Base-by-base conservation (phyloP, 2,329 filamentous ascomycete genomes). In the Neocatenulostroma microsporum region DNA sequence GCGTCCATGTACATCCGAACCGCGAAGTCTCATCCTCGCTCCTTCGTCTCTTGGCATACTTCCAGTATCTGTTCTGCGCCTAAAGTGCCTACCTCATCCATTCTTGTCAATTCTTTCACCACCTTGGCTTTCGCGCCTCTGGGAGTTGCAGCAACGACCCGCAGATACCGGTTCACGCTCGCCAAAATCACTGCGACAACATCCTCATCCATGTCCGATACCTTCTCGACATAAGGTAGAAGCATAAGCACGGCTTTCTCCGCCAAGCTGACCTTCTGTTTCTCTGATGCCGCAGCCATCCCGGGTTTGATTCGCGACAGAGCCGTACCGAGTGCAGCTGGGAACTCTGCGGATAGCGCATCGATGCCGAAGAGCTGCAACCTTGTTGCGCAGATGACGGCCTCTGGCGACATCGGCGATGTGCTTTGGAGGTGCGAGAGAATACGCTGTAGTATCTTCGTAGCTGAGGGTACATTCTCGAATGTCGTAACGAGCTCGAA, bases 401-500 rank as follows among this genome's bases (percentile, higher is more conserved):
- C 70, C 28, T 70, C 66, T 8, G 46, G 35, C 2, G 83, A 75
- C 45, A 74, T 76, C 21, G 68, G 60, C 45, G 74, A 63, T 27
- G 69, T 64, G 3, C 21, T 31, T 2, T 48, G 48, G 64, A 94
- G 73, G 26, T 67, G 66, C 31, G 75, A 70, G 27, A 91, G 62
- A 30, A 94, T 80, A 58, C 93, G 84, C 45, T 81, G 72, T 25
- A 88, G 64, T 26, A 95, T 76, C 51, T 66, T 79, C 9, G 64
- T 58, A 37, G 82, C 70, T 37, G 80, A 80, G 1, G 78, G 72
- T 20, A 87, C 67, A 26, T 75, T 65, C 14, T 70, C 67, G 59
- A 94, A 95, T 5, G 70, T 66, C 2, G 76, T 69, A 46, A 94
- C 82, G 64, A 93, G 74, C 52, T 82, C 68, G 61, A 91, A 96